A percentile compares a stretch with the other conserved stretches of the same genome.
Conservation (phyloP, 768 basidiomycete species). For the Kwoniella sp. region DNA sequence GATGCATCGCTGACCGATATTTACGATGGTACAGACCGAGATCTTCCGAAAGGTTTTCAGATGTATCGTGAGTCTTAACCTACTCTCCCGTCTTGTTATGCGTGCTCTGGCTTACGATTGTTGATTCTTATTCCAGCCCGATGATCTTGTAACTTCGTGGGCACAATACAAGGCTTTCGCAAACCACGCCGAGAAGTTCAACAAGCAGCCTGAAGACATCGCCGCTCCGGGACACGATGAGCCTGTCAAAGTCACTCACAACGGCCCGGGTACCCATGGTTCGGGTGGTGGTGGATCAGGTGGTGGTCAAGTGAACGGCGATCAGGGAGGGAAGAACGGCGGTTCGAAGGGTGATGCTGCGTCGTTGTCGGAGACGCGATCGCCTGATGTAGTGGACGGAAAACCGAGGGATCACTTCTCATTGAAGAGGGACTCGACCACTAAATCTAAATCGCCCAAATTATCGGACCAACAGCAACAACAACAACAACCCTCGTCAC, state of each 20-base stretch:
- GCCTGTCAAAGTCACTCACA: conserved; percentile 51
- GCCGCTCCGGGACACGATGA: conserved; percentile 47
- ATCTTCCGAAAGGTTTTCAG: conserved; percentile 95
- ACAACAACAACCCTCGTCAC: background rate
- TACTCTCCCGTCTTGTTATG: background rate
- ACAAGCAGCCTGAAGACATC: conserved; percentile 52
- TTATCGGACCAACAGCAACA: background rate
- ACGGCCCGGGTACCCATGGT: conserved; percentile 54
- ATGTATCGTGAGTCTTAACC: conserved; percentile 60
- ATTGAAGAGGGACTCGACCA: conserved; percentile 16
- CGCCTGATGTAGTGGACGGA: conserved; percentile 23
- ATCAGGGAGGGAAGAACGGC: conserved; percentile 20
- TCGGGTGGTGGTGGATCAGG: conserved; percentile 58
- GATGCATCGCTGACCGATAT: conserved; percentile 2
- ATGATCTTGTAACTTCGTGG: conserved; percentile 92
- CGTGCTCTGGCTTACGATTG: background rate
- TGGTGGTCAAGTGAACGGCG: conserved; percentile 54
- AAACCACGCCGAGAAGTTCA: conserved; percentile 57
- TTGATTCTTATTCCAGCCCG: conserved; percentile 61
- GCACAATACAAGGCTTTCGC: conserved; percentile 90
- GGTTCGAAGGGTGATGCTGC: background rate
- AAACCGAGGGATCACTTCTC: conserved; percentile 9
- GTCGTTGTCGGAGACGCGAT: conserved; percentile 12
- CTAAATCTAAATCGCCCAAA: conserved; percentile 15
- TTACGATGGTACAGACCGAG: conserved; percentile 68